Base-by-base conservation (phyloP, 2,329 filamentous ascomycete species). In the Exophiala viscosa region DNA sequence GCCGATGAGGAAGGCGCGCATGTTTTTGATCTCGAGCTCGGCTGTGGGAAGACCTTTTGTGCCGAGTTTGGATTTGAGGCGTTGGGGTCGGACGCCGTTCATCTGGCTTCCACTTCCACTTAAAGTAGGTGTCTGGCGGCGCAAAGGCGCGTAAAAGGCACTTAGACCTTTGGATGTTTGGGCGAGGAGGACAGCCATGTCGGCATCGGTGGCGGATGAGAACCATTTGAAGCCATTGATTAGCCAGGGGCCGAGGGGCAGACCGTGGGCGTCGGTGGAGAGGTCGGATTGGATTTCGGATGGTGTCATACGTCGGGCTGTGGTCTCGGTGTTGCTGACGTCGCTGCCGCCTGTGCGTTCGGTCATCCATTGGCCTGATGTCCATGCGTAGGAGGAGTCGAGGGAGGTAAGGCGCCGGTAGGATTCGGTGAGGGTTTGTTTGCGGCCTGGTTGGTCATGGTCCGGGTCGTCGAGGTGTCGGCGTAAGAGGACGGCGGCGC, bases 211-310 rank as follows among this genome's bases (percentile, higher is more conserved):
- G 0, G 84, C 84, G 2, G 77, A 82, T 35, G 80, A 84, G 69
- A 87, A 87, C 78, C 84, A 88, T 62, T 88, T 88, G 74, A 87
- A 87, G 0, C 86, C 86, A 32, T 74, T 76, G 54, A 88, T 76
- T 5, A 67, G 48, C 45, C 69, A 71, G 0, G 80, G 79, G 0
- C 83, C 83, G 0, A 85, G 66, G 4, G 68, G 69, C 38, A 61
- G 48, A 15, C 63, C 64, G 33, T 66, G 60, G 31, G 65, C 66
- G 5, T 69, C 68, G 9, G 63, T 61, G 9, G 58, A 20, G 28
- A 38, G n/a, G 20, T 55, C 50, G 32, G 23, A 23, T 40, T 52
- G 28, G 33, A 59, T 17, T 46, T 60, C 56, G 11, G 41, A 20
- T 6, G 38, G 33, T 15, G 54, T 57, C 41, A 60, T 44, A 5